Evolutionary conservation across 2,329 filamentous ascomycete species (phyloP).

Genomic region (Pseudogymnoascus sp.): DNA sequence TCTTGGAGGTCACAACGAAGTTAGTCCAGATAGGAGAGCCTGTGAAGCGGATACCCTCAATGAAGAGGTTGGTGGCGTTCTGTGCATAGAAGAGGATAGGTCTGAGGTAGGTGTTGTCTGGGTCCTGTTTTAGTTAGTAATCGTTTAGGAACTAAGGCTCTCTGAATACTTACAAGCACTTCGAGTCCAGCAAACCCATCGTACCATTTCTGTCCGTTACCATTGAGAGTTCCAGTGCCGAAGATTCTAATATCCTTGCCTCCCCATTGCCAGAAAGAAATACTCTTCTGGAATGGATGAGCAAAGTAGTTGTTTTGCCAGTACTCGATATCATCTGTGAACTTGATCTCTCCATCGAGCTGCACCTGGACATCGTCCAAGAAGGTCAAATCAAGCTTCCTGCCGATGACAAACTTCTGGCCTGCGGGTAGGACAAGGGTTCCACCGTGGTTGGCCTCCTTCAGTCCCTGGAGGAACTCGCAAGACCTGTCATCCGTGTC

Average conservation of each 20-base stretch:
- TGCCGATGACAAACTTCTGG: constrained; percentile 48
- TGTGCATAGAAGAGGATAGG: constrained; percentile 54
- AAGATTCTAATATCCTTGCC: constrained; percentile 52
- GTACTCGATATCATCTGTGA: constrained; percentile 34
- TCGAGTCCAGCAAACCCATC: constrained; percentile 30
- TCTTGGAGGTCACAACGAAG: constrained; percentile 49
- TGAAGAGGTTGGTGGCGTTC: constrained; percentile 48
- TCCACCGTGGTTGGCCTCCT: constrained; percentile 50
- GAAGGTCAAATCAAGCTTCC: constrained; percentile 49
- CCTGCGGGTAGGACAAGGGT: constrained; percentile 34
- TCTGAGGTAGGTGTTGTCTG: constrained; percentile 46
- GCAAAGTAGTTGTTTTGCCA: constrained; percentile 39
- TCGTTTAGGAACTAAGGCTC: constrained; percentile 9
- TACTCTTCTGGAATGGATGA: constrained; percentile 43
- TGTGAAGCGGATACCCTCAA: constrained; percentile 50
- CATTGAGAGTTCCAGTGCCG: constrained; percentile 37
- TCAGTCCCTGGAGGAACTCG: constrained; percentile 45
- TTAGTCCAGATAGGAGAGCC: constrained; percentile 57
- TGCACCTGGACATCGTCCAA: constrained; percentile 48
- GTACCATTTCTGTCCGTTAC: constrained; percentile 22
- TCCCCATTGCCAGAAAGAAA: constrained; percentile 57
- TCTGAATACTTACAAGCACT: constrained; percentile 31
- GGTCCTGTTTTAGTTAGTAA: constrained; percentile 30
- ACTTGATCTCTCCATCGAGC: constrained; percentile 48
- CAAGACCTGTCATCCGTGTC: constrained; percentile 48